Evolutionary conservation across 2,329 filamentous ascomycete species (phyloP), one percentile per base, ranked within the genome.

Genomic region (Daldinia eschscholtzii): DNA sequence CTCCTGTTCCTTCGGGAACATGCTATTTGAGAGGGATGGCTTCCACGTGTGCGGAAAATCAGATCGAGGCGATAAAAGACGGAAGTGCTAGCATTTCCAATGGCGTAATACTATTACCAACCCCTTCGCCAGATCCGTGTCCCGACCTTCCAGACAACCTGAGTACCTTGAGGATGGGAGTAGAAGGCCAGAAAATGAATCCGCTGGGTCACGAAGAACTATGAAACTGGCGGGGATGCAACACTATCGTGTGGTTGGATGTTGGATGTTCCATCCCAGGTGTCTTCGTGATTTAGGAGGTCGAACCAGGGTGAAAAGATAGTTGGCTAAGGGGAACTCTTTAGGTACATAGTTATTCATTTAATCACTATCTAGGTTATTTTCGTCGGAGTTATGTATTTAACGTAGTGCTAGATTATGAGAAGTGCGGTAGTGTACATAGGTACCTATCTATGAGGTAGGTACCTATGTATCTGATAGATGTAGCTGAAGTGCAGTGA

Each of bases 71-170:
- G 6, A 33, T 39, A 13, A 33, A 56, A 39, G 18, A 39, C 30
- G 52, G 52, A 13, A 23, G 18, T 56, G 52, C 52, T 56, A 23
- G 18, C 12, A 56, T 56, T 23, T 18, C 10, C 9, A 56, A 56
- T 56, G 33, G 52, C 6, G 52, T 56, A 9, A 39, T 56, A 56
- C 10, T 18, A 20, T 23, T 15, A 33, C 30, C 52, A 15, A 23
- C 10, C 30, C 30, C 52, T 39, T 39, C 18, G 10, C 18, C 18
- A 56, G 52, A 6, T 30, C 15, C 18, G 52, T 56, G 52, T 20
- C 33, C 52, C 4, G 4, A 23, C 20, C 20, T 15, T 13, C 18
- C 18, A 26, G 6, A 26, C 0, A 5, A 5, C 4, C 13, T 46
- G 20, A 9, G 42, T 10, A 46, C 20, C 13, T 12, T 13, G 10